Conservation (phyloP, 805 yeast species). For the Candida khao-thaluensis region DNA sequence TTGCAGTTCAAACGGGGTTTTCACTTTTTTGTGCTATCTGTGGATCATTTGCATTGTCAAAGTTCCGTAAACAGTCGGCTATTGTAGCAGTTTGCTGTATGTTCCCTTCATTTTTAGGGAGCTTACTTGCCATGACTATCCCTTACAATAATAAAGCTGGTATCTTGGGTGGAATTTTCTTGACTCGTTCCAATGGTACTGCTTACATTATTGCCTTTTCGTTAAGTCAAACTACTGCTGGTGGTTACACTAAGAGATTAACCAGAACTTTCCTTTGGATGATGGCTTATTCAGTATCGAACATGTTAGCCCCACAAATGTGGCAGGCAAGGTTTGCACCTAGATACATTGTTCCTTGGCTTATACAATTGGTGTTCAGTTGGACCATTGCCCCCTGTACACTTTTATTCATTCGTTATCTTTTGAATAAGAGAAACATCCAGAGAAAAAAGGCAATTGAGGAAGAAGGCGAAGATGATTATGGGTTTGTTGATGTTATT, state of each 20-base stretch:
- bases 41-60: constrained; percentile 35
- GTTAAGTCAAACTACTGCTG: constrained; percentile 28
- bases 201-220: constrained; percentile 33
- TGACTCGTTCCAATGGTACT: constrained; percentile 43
- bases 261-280: constrained; percentile 46
- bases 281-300: constrained; percentile 48
- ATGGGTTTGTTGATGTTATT: constrained; percentile 11
- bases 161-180: constrained; percentile 41
- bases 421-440: constrained; percentile 45
- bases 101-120: constrained; percentile 45
- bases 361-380: constrained; percentile 54
- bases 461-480: constrained; percentile 10
- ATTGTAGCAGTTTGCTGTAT: constrained; percentile 40
- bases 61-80: constrained; percentile 26
- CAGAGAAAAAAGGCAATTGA: constrained; percentile 25
- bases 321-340: constrained; percentile 52
- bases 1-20: constrained; percentile 48
- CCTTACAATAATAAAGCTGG: constrained; percentile 45
- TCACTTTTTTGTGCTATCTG: constrained; percentile 49
- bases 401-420: constrained; percentile 42
- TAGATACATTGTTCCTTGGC: constrained; percentile 34
- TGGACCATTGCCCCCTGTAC: constrained; percentile 47
- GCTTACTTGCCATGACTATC: constrained; percentile 45
- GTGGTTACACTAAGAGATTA: constrained; percentile 52
- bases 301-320: constrained; percentile 55